These are phyloP conservation scores for Saccharum officinarum DNA, from an alignment of 176 grass and related monocot species.

Conservation along the genomic window DNA sequence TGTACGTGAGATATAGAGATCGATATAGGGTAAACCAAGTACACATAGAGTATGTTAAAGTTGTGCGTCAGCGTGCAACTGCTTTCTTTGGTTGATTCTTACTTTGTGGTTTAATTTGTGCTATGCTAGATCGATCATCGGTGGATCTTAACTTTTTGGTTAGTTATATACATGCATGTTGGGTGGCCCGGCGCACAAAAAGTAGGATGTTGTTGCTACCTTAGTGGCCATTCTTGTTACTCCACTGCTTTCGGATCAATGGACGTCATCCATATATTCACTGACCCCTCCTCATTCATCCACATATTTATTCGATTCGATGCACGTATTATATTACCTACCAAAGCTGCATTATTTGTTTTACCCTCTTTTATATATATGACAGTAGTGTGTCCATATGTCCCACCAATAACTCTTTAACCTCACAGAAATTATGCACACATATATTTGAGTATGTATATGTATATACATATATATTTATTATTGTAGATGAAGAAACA, in stretches of 20 bases:
- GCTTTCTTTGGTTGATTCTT: constrained; percentile 3
- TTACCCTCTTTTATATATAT: no score
- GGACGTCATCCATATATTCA: background rate
- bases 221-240: constrained; percentile 47
- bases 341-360: no score
- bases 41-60: background rate
- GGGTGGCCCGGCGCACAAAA: background rate
- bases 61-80: background rate
- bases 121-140: background rate
- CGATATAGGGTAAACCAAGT: background rate
- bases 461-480: no score
- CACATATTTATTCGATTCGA: no score
- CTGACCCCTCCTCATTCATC: no score
- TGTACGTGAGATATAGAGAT: no score
- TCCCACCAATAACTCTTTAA: no score
- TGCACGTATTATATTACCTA: no score
- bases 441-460: no score
- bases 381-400: no score
- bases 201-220: constrained; percentile 31
- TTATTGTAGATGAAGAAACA: no score
- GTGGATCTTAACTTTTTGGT: background rate
- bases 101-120: background rate
- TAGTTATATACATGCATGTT: background rate
- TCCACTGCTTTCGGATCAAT: constrained; percentile 31
- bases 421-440: no score